Evolutionary conservation across 192 early-diverging fungal genomes (phyloP).

Genomic region (Backusella psychrophila): DNA sequence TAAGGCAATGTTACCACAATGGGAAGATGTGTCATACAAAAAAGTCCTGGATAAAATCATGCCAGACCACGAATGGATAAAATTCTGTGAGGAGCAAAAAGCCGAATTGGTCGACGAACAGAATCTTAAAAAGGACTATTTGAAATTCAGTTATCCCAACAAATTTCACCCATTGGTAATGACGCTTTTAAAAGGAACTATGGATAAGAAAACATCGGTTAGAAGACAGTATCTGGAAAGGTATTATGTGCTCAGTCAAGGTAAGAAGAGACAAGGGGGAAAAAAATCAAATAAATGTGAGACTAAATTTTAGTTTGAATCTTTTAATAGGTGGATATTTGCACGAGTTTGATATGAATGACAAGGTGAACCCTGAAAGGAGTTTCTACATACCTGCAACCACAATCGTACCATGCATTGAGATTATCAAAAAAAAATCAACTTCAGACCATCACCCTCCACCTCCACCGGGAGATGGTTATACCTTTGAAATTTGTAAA

Average conservation of each 20-base stretch:
- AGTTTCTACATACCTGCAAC: slow-evolving; percentile 42
- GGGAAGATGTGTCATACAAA: slow-evolving; percentile 14
- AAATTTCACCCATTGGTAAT: slow-evolving; percentile 32
- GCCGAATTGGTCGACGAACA: slow-evolving; percentile 41
- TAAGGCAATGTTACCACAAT: neutral
- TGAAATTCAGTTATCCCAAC: slow-evolving; percentile 37
- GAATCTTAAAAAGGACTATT: slow-evolving; percentile 16
- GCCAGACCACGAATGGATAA: slow-evolving; percentile 39
- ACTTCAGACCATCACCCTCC: neutral
- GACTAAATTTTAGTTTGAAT: neutral
- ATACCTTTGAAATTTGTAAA: slow-evolving; percentile 13
- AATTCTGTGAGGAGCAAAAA: slow-evolving; percentile 30
- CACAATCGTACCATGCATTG: slow-evolving; percentile 25
- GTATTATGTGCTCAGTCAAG: slow-evolving; percentile 42
- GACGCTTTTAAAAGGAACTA: slow-evolving; percentile 38
- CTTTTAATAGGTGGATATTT: slow-evolving; percentile 32
- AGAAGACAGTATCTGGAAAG: slow-evolving; percentile 39
- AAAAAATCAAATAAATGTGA: neutral
- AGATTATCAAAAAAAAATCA: slow-evolving; percentile 1
- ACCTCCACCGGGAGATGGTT: neutral
- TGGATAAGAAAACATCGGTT: slow-evolving; percentile 36
- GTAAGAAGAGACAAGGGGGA: neutral
- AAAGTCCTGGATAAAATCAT: neutral
- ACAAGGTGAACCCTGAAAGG: slow-evolving; percentile 32
- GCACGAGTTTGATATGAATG: slow-evolving; percentile 33